A percentile compares a stretch with the other conserved stretches of the same genome.
phyloP scores from a whole-genome alignment of 129 eudicot species.

The Arctium lappa region DNA sequence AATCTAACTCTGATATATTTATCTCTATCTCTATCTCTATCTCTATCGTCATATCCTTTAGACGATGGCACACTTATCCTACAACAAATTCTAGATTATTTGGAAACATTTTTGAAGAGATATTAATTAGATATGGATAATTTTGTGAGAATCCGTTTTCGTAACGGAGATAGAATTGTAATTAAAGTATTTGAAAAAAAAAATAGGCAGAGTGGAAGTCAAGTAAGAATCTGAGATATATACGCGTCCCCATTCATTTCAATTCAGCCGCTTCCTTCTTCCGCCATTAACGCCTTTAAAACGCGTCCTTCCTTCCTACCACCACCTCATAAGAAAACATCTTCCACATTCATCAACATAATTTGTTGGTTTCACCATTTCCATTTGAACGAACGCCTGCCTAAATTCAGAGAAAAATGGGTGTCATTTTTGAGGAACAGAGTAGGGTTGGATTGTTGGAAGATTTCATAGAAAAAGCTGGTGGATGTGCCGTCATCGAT shows the following conservation, averaged over 20 bases:
- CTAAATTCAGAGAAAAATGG: background rate
- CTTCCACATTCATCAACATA: background rate
- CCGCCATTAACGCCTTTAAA: slow-evolving; percentile 29
- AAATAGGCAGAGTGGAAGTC: slow-evolving; percentile 40
- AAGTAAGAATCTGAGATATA: slow-evolving; percentile 35
- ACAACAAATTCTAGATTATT: too few relatives aligned
- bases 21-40: too few relatives aligned
- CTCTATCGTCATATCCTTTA: too few relatives aligned
- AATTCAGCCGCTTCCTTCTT: slow-evolving; percentile 4
- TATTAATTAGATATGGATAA: background rate
- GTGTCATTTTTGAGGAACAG: slow-evolving; percentile 11
- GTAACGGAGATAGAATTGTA: background rate
- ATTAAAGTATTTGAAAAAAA: slow-evolving; percentile 2
- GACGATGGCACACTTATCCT: too few relatives aligned
- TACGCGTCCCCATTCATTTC: slow-evolving; percentile 50
- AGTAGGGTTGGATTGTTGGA: slow-evolving; percentile 37
- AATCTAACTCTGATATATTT: too few relatives aligned
- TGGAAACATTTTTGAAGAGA: background rate
- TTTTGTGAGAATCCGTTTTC: background rate
- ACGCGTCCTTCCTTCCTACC: background rate
- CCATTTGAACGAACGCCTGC: background rate
- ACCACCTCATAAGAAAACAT: background rate
- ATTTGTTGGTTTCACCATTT: background rate
- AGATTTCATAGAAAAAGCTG: slow-evolving; percentile 60
- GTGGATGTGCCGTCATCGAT: slow-evolving; percentile 81